Base-by-base conservation (phyloP, 805 yeast species). In the Candida qinlingensis region DNA sequence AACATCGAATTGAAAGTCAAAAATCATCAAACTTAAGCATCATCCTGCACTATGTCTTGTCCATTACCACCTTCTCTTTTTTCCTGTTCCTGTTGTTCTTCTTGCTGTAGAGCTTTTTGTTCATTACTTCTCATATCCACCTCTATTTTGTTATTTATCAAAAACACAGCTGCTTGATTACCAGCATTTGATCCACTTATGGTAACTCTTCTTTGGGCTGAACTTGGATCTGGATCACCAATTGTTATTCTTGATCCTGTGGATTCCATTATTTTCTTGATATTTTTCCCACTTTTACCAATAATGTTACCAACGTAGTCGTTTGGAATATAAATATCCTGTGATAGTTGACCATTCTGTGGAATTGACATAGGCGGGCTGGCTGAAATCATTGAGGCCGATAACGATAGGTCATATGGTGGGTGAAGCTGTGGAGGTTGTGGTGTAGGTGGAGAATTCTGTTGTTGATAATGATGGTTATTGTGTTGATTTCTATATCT, bases 281-380 rank as follows among this genome's bases (percentile, higher is more conserved):
- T 83, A 56, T 83, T 85, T 58, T 85, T 80, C 19, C 96, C 96
- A 33, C 89, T 88, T 65, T 82, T 87, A 1, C 96, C 96, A 51
- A 89, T 89, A 29, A 89, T 83, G 37, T 87, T 79, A 1, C 96
- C 96, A 37, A 89, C 90, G 64, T 76, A 84, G 36, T 79, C 79
- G 60, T 83, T 83, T 27, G 95, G 90, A 40, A 89, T 88, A 55
- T 70, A 83, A 4, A 88, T 73, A 51, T 85, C 91, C 64, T 86
- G 87, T 47, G 80, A 76, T 46, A 77, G 73, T 57, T 77, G 65
- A 34, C 59, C 66, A 35, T 57, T 60, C 30, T 41, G 41, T 7
- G 43, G 39, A 25, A 46, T 28, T 33, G 39, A 8, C 34, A 31
- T 31, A 8, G 34, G 34, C 11, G 34, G 34, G 11, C 34, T 31